Base-by-base conservation (phyloP, 345 rosid species). In the Clausena lansium region DNA sequence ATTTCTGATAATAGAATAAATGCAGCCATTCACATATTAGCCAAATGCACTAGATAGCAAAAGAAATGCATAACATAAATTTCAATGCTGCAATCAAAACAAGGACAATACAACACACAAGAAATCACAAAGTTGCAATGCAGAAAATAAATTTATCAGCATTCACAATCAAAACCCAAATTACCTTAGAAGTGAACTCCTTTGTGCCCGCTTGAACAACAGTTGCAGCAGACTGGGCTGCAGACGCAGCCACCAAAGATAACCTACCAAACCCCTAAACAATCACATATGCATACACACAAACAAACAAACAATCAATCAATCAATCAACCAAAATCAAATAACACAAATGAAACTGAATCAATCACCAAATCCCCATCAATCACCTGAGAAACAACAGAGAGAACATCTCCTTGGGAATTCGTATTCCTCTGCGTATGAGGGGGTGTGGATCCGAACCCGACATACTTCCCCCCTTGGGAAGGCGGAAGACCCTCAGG, bases 401-500 rank as follows among this genome's bases (percentile, higher is more conserved):
- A 89, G 59, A 94, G 81, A 45, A 91, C 94, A 78, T 93, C 98
- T 50, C 86, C 89, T 41, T 90, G 93, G 5, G 88, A 65, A 83
- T 88, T 88, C 28, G n/a, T 76, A 80, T 79, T 86, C 77, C 85
- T 77, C 71, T 85, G 83, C 30, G 90, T 72, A 33, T 90, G 88
- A 32, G 88, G 76, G 13, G 95, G 90, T 70, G 88, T 87, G 9
- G 98, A 96, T 83, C 99, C 98, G 66, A 96, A 96, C 35, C 99
- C 99, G 2, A 96, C 97, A 81, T 92, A 96, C 83, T 92, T 96
- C 30, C 99, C 99, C 0, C 98, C 99, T 77, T 90, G 94, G 0
- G 99, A 92, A 8, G 99, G 99, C 10, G 97, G 97, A 27, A 96
- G n/a, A 5, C 97, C 99, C 17, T 94, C 98, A 1, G 99, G 97